These are phyloP conservation scores for Talaromyces ruber DNA, from an alignment of 495 filamentous ascomycete genomes.

Conservation along the genomic window DNA sequence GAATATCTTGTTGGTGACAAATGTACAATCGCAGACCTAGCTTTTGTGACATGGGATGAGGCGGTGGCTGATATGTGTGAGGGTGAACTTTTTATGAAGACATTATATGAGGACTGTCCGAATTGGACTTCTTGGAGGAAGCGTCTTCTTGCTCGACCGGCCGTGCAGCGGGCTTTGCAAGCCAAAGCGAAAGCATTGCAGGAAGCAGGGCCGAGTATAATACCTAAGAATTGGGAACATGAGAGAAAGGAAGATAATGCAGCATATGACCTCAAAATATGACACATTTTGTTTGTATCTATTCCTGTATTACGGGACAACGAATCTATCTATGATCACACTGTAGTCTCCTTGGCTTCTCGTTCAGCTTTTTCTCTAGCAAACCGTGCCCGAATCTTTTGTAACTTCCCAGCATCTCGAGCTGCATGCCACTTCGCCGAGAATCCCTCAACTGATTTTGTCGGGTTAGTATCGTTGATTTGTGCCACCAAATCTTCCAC, in stretches of 20 bases:
- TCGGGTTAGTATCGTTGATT: background rate
- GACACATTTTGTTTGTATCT: background rate
- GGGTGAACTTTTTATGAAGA: background rate
- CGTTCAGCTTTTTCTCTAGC: background rate
- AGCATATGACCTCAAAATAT: background rate
- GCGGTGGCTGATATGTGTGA: slow-evolving; percentile 5
- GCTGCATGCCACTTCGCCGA: background rate
- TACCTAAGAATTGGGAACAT: background rate
- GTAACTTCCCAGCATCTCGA: background rate
- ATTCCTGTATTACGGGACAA: background rate
- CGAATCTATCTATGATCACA: background rate
- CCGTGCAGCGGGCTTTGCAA: background rate
- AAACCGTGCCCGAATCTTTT: background rate
- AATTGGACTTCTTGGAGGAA: slow-evolving; percentile 21
- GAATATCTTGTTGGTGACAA: slow-evolving; percentile 45
- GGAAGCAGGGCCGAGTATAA: background rate
- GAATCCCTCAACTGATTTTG: background rate
- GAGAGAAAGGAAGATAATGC: background rate
- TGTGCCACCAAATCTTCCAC: background rate
- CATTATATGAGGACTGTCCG: slow-evolving; percentile 16
- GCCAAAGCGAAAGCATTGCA: background rate
- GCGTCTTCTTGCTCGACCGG: slow-evolving; percentile 10
- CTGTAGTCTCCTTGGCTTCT: background rate
- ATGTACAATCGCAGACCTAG: slow-evolving; percentile 36
- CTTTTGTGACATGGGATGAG: slow-evolving; percentile 33